phyloP scores from a whole-genome alignment of 2,329 filamentous ascomycete species.

The Ceratocystis cubensis region DNA sequence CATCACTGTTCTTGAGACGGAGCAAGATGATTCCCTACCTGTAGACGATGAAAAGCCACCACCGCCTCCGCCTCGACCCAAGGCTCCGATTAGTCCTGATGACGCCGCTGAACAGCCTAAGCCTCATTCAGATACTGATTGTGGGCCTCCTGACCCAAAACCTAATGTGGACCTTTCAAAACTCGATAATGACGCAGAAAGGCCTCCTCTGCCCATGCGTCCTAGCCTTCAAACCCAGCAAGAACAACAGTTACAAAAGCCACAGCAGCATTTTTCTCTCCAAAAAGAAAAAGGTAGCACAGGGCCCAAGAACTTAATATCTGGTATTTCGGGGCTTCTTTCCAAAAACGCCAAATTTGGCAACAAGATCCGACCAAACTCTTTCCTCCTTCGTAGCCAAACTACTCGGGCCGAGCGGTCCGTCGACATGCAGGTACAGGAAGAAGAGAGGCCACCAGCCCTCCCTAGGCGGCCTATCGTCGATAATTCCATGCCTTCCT shows the following conservation, averaged over 20 bases:
- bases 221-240: neutral
- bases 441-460: conserved; percentile 8
- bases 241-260: neutral
- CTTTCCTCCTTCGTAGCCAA: conserved; percentile 9
- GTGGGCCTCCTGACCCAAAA: conserved; percentile 2
- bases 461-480: conserved; percentile 17
- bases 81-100: neutral
- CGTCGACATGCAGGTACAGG: neutral
- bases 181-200: neutral
- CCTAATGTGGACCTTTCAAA: neutral
- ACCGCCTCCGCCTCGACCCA: conserved; percentile 14
- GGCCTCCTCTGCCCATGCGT: neutral
- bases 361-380: neutral
- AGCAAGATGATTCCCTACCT: neutral
- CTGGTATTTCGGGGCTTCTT: neutral
- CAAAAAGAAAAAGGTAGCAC: neutral
- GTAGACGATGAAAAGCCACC: conserved; percentile 7
- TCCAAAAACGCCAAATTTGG: neutral
- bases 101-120: neutral
- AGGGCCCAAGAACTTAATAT: neutral
- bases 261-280: neutral
- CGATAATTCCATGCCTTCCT: neutral
- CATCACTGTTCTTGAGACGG: conserved; percentile 17
- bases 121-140: conserved; percentile 11
- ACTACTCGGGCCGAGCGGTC: conserved; percentile 12